Evolutionary conservation across 2,329 filamentous ascomycete genomes (phyloP), one percentile per base, ranked within the genome.

Genomic region (Nemania sp.): DNA sequence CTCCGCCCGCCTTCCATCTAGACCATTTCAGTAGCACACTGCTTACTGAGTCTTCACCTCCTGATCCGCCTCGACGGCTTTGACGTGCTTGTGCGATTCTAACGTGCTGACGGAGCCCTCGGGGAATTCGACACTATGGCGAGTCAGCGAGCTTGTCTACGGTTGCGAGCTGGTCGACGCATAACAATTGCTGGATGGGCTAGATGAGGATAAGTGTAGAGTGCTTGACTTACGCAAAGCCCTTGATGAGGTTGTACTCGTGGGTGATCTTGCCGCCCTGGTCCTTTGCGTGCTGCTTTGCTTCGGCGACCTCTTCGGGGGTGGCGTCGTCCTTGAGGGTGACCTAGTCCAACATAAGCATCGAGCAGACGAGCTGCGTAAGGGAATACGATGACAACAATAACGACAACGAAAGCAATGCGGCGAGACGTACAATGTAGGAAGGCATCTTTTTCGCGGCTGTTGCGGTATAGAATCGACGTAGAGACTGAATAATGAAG

Each of bases 161-260:
- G 50, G n/a, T n/a, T n/a, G n/a, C n/a, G n/a, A n/a, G n/a, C n/a
- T 62, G 29, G 58, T 25, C 5, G 39, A 25, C 13, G 17, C 11
- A 13, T n/a, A 5, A 10, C 9, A 5, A 10, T 5, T 25, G 13
- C 35, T 13, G 6, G 13, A 32, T 11, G 7, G 17, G 10, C 15
- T 12, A 29, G 17, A 29, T 37, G 17, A 3, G 7, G 34, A 17
- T 10, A 3, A 20, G 40, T n/a, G n/a, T n/a, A 10, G 25, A 39
- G 37, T 35, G 25, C 12, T 43, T 48, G 82, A 43, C 90, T 69
- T 87, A 97, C 94, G 90, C 88, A 81, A 97, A 97, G 60, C 90
- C 93, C 81, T 94, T 96, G 83, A 97, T 92, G 70, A 97, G 78
- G 63, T 79, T 88, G 82, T 91, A 97, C 75, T 95, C 90, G 69